Evolutionary conservation across 1,284 basidiomycete genomes (phyloP), one percentile per base, ranked within the genome.

Genomic region (Meripilus lineatus): DNA sequence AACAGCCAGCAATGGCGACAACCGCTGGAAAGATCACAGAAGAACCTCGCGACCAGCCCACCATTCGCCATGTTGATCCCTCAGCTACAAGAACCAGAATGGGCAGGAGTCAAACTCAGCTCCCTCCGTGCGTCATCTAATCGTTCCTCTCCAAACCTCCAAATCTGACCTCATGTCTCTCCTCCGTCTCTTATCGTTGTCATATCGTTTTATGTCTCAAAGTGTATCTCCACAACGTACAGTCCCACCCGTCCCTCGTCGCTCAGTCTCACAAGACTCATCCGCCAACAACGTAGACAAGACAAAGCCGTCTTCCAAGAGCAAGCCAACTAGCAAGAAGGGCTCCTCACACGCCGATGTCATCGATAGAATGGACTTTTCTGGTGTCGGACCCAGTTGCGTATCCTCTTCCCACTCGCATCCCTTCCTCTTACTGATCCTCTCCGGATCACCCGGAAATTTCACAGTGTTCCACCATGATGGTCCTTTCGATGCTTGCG

Each of bases 1-100:
- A 55, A 94, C 91, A 61, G 96, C 95, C 51, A 96, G 87, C 52
- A 81, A 71, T 46, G 93, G 82, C 50, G 93, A 93, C 78, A 97
- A 98, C 62, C 79, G 76, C 71, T 91, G 85, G 70, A 96, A 91
- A 42, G 94, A 93, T 52, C n/a, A n/a, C n/a, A n/a, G n/a, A n/a
- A n/a, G n/a, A n/a, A n/a, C n/a, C n/a, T n/a, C n/a, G n/a, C 49
- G 81, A 87, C 45, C 79, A 81, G 38, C 81, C 84, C 30, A 71
- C 66, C 44, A 57, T 71, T 46, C 66, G 64, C 40, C 47, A 58
- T 18, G 46, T 57, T 20, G 70, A 73, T 49, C 61, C 37, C 21
- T 5, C 21, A 7, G 52, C 58, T 41, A 50, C 70, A 37, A 70
- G 74, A 47, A 53, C 60, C 23, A 70, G 68, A 50, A 66, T 63